Evolutionary conservation across 768 basidiomycete species (phyloP), one percentile per base, ranked within the genome.

Genomic region (Suillus bovinus): DNA sequence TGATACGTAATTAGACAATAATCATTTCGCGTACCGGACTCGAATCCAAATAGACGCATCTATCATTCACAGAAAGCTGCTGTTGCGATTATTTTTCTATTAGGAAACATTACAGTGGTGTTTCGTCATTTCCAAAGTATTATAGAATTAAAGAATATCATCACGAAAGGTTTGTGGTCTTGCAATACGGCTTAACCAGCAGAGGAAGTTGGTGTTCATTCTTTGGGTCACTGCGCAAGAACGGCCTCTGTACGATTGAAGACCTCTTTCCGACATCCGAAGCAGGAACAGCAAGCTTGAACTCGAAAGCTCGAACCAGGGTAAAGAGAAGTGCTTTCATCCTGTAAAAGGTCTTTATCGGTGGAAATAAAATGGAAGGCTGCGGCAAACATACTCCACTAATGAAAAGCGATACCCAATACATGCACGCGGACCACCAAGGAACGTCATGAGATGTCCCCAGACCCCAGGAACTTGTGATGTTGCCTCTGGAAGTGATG

Each of bases 391-490:
- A 44, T 62, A 86, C 84, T 86, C 86, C 17, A 82, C 75, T 24
- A 89, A 71, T 16, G 88, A 78, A 69, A 89, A 89, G 4, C 84
- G 81, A 69, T 83, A 89, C 0, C 87, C 87, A 39, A 90, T 88
- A 63, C 88, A 91, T 0, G 86, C 80, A 22, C 81, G 80, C 16
- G 86, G 84, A 6, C 89, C 89, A 38, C 85, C 86, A 3, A 87
- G 66, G 79, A 91, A 91, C 0, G 84, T 81, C 39, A 89, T 68
- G 64, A 85, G 68, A 66, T 87, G 81, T 9, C 82, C 79, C 82
- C 83, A 88, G 0, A 89, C 78, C 7, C 87, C 84, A 5, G 89
- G 89, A 24, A 89, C 74, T 0, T 69, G 61, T 4, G 69, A 68
- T 1, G 76, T 80, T 1, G 74, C 75, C 22, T 81, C 79, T 0